These are phyloP conservation scores for Coemansia sp. DNA, from an alignment of 192 early-diverging fungal genomes.

Conservation along the genomic window DNA sequence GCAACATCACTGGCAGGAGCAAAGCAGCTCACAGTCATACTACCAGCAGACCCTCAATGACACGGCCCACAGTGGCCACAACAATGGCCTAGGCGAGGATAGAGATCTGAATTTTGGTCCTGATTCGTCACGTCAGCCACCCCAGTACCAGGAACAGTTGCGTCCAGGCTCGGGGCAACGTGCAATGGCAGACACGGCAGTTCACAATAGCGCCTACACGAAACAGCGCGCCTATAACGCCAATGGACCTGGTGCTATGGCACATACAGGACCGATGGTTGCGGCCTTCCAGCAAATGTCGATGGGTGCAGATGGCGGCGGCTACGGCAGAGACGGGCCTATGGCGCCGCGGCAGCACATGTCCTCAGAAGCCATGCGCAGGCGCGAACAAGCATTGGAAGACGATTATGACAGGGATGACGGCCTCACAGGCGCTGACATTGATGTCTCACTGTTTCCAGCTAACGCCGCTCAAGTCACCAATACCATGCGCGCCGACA, in stretches of 20 bases:
- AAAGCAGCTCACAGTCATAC: conserved; percentile 12
- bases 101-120: conserved; percentile 13
- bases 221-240: not conserved
- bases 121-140: conserved; percentile 3
- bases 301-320: conserved; percentile 7
- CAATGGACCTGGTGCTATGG: not conserved
- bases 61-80: conserved; percentile 2
- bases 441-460: conserved; percentile 42
- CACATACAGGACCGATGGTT: conserved; percentile 1
- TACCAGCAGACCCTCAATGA: conserved; percentile 25
- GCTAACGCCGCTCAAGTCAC: conserved; percentile 27
- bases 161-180: conserved; percentile 3
- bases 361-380: conserved; percentile 24
- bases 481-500: conserved; percentile 35
- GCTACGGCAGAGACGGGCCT: conserved; percentile 6
- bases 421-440: conserved; percentile 27
- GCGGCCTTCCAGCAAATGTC: conserved; percentile 34
- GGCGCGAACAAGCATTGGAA: conserved; percentile 40
- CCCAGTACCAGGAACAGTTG: conserved; percentile 8
- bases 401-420: conserved; percentile 47
- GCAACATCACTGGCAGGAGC: conserved; percentile 15
- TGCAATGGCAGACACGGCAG: conserved; percentile 13
- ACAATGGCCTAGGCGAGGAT: conserved; percentile 14
- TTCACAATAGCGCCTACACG: conserved; percentile 12
- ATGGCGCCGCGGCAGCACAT: conserved; percentile 21